phyloP scores from a whole-genome alignment of 1,139 yeast genomes.

The Yamadazyma songkhlaensis region DNA sequence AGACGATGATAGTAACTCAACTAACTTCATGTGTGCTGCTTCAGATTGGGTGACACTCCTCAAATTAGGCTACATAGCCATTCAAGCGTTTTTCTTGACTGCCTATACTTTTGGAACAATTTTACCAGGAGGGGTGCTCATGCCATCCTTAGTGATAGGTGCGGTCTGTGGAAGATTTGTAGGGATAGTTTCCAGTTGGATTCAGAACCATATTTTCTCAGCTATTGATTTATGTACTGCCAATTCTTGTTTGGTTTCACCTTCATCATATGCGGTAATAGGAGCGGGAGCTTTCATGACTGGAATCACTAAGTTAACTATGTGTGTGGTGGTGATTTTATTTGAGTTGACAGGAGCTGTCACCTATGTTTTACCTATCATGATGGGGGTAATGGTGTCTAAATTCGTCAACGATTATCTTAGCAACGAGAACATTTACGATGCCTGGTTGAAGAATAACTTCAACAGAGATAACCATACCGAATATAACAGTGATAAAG shows the following conservation, averaged over 20 bases:
- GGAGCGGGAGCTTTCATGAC: slow-evolving; percentile 61
- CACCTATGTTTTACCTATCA: slow-evolving; percentile 56
- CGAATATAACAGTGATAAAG: slow-evolving; percentile 34
- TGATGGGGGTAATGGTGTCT: slow-evolving; percentile 55
- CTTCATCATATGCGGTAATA: slow-evolving; percentile 60
- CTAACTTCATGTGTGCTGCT: slow-evolving; percentile 36
- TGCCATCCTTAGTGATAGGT: slow-evolving; percentile 69
- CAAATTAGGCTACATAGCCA: slow-evolving; percentile 43
- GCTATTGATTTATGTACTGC: slow-evolving; percentile 48
- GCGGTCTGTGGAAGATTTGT: slow-evolving; percentile 65
- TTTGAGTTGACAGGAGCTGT: slow-evolving; percentile 62
- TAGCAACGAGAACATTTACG: slow-evolving; percentile 48
- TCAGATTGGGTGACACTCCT: slow-evolving; percentile 25
- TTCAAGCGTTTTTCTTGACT: slow-evolving; percentile 54
- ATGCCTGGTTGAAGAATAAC: slow-evolving; percentile 34
- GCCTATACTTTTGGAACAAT: slow-evolving; percentile 59
- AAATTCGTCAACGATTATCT: slow-evolving; percentile 50
- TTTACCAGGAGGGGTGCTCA: slow-evolving; percentile 66
- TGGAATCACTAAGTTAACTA: slow-evolving; percentile 54
- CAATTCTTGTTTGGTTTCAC: slow-evolving; percentile 52
- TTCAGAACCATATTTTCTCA: slow-evolving; percentile 45
- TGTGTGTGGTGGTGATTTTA: slow-evolving; percentile 55
- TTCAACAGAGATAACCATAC: slow-evolving; percentile 18
- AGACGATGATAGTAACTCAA: slow-evolving; percentile 18
- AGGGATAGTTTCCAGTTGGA: slow-evolving; percentile 55